These are phyloP conservation scores for Gossypium davidsonii DNA, from an alignment of 441 rosid genomes.

Conservation along the genomic window DNA sequence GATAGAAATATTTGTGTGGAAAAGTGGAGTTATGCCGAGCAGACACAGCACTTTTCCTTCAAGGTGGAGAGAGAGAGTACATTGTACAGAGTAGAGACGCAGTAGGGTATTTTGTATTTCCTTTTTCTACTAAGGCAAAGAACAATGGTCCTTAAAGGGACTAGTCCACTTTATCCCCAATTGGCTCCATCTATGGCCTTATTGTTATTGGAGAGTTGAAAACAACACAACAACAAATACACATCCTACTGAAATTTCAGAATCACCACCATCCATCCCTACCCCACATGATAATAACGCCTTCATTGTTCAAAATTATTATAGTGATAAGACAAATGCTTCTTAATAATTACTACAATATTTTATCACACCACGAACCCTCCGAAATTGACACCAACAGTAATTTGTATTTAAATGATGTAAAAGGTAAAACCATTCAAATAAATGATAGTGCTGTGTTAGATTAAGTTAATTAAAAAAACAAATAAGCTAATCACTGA, in stretches of 20 bases:
- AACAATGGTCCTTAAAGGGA: conserved; percentile 54
- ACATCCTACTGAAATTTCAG: conserved; percentile 32
- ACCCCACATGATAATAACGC: conserved; percentile 4
- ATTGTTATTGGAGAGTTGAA: conserved; percentile 30
- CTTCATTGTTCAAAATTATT: not conserved
- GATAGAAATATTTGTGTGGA: conserved; percentile 22
- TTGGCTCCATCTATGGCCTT: conserved; percentile 20
- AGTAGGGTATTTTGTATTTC: conserved; percentile 10
- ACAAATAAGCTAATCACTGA: not conserved
- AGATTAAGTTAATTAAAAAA: not conserved
- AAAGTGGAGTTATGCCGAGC: conserved; percentile 35
- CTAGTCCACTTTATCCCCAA: conserved; percentile 52
- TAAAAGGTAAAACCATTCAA: not conserved
- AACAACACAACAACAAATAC: conserved; percentile 23
- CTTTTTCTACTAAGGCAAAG: conserved; percentile 39
- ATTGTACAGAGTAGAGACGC: not conserved
- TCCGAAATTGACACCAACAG: not conserved
- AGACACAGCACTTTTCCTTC: conserved; percentile 25
- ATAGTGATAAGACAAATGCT: not conserved
- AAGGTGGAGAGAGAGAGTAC: conserved; percentile 12
- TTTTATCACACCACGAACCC: not conserved
- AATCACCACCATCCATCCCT: conserved; percentile 15
- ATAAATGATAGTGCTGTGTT: not conserved
- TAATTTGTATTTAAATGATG: not conserved
- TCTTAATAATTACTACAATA: not conserved